Evolutionary conservation across 441 rosid species (phyloP), one percentile per base, ranked within the genome.

Genomic region (Eutrema salsugineum): DNA sequence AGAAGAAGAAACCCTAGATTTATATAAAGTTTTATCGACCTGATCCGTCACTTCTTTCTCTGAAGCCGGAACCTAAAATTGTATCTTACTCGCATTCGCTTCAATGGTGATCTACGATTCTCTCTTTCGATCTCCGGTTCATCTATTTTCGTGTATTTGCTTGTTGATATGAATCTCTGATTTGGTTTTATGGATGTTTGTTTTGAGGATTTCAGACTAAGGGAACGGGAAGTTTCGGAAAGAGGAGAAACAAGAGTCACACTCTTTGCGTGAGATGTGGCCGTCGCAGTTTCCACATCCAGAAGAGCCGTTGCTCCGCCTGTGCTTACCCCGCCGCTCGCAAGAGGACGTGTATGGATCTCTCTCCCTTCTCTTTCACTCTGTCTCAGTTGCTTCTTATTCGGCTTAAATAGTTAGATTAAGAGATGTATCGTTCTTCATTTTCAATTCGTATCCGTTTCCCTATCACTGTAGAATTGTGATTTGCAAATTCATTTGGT

Each of bases 151-250:
- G 16, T 64, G 3, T 42, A 1, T 22, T 1, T 28, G 48, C 35
- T 15, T 53, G 16, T 17, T 58, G 17, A 24, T 54, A 22, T 28
- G 55, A 16, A 1, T 57, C 1, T 2, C 39, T 66, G 54, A 57
- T 71, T 14, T 36, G 8, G 19, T 7, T 9, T 16, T 63, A 22
- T 50, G n/a, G 43, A 42, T 68, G 27, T 47, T 48, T 9, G 44
- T 11, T 15, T 14, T 16, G 42, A 40, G 65, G 17, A 44, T 33
- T 57, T 5, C 83, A 94, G 99, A 97, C 97, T 20, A 94, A 94
- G 82, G 97, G 97, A 75, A 94, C 99, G 7, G 97, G 93, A 68
- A 91, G 97, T 83, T 94, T 94, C 44, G 97, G 86, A 12, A 81
- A 82, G 84, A 75, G 84, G 24, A 73, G 83, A 62, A 80, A 84